Conservation (phyloP, 2,329 filamentous ascomycete genomes). For the Dothideomycetes sp. region DNA sequence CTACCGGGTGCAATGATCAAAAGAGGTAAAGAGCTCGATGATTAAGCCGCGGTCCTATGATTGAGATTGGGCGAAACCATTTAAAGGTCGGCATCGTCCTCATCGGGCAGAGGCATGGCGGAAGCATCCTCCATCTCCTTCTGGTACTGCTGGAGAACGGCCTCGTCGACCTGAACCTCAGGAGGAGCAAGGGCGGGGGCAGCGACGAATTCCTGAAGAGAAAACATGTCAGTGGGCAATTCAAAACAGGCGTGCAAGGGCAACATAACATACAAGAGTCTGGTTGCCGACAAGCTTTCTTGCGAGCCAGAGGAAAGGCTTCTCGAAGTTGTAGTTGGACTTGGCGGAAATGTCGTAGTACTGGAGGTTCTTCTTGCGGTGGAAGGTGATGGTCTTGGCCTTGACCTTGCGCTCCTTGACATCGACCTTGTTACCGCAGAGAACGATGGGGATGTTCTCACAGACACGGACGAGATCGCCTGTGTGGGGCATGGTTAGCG, state of each 20-base stretch:
- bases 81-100: conserved; percentile 68
- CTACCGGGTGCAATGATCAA: conserved; percentile 1
- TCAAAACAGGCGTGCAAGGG: neutral
- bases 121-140: conserved; percentile 81
- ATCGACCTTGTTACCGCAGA: conserved; percentile 99
- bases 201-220: conserved; percentile 79
- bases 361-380: conserved; percentile 99
- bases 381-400: conserved; percentile 99
- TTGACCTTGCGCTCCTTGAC: conserved; percentile 99
- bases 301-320: conserved; percentile 98
- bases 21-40: neutral
- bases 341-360: conserved; percentile 99
- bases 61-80: conserved; percentile 16
- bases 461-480: conserved; percentile 98
- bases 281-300: conserved; percentile 97
- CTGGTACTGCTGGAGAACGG: conserved; percentile 70
- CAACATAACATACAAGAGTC: conserved; percentile 53
- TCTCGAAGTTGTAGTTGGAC: conserved; percentile 99
- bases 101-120: conserved; percentile 79
- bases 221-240: conserved; percentile 22
- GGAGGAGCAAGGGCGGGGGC: conserved; percentile 90
- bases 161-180: conserved; percentile 79
- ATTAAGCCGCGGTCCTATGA: neutral
- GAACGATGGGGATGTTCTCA: conserved; percentile 98
- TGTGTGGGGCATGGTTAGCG: conserved; percentile 29